Evolutionary conservation across 1,139 yeast genomes (phyloP).

Genomic region (Candida mesenterica): DNA sequence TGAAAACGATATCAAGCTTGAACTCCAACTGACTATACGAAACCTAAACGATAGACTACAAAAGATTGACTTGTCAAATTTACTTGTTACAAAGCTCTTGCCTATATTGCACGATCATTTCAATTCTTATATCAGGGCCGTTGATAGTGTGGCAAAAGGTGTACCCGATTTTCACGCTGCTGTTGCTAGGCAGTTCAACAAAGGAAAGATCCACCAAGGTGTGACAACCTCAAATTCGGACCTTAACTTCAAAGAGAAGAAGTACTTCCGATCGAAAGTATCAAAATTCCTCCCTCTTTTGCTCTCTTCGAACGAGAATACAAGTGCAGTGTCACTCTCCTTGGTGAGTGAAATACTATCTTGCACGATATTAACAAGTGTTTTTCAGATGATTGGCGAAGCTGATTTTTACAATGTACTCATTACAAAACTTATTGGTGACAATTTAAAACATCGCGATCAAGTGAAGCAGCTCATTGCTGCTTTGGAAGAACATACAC

Average conservation of each 20-base stretch:
- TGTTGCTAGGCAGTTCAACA: constrained; percentile 58
- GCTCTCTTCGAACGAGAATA: constrained; percentile 48
- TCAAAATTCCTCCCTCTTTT: constrained; percentile 49
- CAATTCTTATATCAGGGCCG: constrained; percentile 52
- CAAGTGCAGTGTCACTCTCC: constrained; percentile 47
- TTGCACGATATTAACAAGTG: constrained; percentile 44
- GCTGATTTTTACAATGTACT: constrained; percentile 75
- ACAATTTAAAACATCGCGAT: constrained; percentile 66
- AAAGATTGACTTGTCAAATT: constrained; percentile 51
- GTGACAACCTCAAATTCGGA: constrained; percentile 44
- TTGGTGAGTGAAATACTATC: constrained; percentile 66
- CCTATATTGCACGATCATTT: constrained; percentile 73
- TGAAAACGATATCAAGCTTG: constrained; percentile 50
- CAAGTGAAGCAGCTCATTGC: constrained; percentile 74
- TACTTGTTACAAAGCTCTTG: constrained; percentile 55
- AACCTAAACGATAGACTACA: constrained; percentile 28
- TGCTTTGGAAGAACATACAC: constrained; percentile 66
- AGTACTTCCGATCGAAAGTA: constrained; percentile 48
- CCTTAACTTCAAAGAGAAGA: constrained; percentile 48
- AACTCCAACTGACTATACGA: constrained; percentile 48
- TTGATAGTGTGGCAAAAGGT: constrained; percentile 22
- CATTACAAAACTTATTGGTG: constrained; percentile 61
- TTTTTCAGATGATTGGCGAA: constrained; percentile 59
- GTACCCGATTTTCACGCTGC: constrained; percentile 39
- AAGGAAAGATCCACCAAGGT: constrained; percentile 61